A percentile compares a stretch with the other conserved stretches of the same genome.
Evolutionary conservation across 2,329 filamentous ascomycete species (phyloP).

Genomic region (Chaetomium olivaceum): DNA sequence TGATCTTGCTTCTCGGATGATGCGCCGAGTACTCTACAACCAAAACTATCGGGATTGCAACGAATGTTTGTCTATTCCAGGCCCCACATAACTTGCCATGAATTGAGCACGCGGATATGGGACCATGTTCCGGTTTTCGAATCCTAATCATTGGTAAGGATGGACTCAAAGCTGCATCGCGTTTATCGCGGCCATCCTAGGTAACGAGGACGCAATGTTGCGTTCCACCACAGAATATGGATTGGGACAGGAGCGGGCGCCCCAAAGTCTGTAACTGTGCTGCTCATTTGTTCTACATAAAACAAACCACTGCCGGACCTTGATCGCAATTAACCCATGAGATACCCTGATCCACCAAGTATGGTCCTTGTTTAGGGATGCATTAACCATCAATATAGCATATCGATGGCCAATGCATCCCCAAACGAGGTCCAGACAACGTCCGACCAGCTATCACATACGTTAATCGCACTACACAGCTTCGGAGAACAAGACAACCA

Average conservation of each 20-base stretch:
- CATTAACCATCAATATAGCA: too few relatives aligned
- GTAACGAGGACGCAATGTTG: neutral
- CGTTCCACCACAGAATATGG: neutral
- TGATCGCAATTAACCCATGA: too few relatives aligned
- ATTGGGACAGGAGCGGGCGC: neutral
- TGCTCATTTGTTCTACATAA: neutral
- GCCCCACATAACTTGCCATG: neutral
- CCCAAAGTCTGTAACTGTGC: neutral
- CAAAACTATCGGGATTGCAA: neutral
- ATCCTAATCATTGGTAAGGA: neutral
- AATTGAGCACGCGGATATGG: neutral
- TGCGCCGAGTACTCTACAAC: neutral
- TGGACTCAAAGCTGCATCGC: neutral
- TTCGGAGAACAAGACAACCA: too few relatives aligned
- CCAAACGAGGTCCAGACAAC: too few relatives aligned
- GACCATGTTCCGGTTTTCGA: neutral
- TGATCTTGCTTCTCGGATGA: too few relatives aligned
- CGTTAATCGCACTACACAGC: too few relatives aligned
- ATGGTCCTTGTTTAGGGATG: too few relatives aligned
- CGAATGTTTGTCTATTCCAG: neutral
- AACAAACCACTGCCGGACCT: neutral
- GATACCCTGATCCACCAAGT: too few relatives aligned
- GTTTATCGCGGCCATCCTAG: neutral
- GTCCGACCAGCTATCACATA: too few relatives aligned
- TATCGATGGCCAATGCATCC: too few relatives aligned